Evolutionary conservation across 192 early-diverging fungal genomes (phyloP).

Genomic region (Coemansia furcata): DNA sequence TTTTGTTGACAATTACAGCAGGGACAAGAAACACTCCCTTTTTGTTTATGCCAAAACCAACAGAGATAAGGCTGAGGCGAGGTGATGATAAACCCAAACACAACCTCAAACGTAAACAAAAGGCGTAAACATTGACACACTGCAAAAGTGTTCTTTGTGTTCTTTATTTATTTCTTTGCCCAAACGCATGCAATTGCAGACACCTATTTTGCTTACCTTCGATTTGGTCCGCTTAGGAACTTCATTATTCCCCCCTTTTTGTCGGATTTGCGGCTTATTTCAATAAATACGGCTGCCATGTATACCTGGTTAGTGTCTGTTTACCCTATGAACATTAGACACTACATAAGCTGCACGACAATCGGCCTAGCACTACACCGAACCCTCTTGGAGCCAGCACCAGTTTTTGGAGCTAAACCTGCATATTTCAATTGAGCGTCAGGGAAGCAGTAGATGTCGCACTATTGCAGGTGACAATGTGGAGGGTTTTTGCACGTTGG

Average conservation of each 20-base stretch:
- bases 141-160: background rate
- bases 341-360: background rate
- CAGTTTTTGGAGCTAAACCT: background rate
- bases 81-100: background rate
- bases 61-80: background rate
- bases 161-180: background rate
- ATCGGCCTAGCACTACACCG: background rate
- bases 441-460: background rate
- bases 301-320: no score
- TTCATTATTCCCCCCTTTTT: no score
- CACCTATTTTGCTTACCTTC: background rate
- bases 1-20: background rate
- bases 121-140: no score
- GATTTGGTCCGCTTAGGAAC: background rate
- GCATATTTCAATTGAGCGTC: background rate
- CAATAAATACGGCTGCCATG: no score
- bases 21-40: background rate
- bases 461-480: background rate
- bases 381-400: background rate
- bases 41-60: background rate
- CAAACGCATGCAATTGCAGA: background rate
- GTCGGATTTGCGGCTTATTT: no score
- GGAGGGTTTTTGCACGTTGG: background rate
- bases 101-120: background rate
- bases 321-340: background rate